Evolutionary conservation across 129 eudicot genomes (phyloP), one percentile per base, ranked within the genome.

Genomic region (Scalesia atractyloides): DNA sequence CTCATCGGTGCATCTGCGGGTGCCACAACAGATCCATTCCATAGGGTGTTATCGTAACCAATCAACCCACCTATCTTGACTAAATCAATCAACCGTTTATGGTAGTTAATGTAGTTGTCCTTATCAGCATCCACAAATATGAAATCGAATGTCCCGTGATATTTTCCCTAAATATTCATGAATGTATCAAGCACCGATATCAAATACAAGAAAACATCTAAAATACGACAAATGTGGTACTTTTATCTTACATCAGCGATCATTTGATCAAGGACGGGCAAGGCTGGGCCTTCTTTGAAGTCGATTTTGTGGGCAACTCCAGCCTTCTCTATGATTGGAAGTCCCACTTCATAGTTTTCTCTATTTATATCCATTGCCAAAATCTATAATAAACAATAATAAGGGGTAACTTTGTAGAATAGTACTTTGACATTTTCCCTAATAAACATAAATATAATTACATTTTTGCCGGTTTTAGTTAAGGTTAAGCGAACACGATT

Each of bases 51-150:
- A 84, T 92, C 98, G 75, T 92, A 92, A 39, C 95, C 98, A 41
- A 92, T 89, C 69, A 92, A 43, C 15, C 98, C 98, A 1, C 98
- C 98, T 24, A 92, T 68, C 81, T 89, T 92, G 5, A 92, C 92
- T 56, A 92, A 67, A 9, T 92, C 96, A 0, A 92, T 85, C 22
- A 92, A 46, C 69, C 96, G 82, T 81, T 82, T 84, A 77, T 92
- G 98, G 64, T 92, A 92, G 80, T 92, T 92, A n/a, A 86, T 63
- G 74, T 92, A 92, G 82, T 89, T 92, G 79, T 87, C 95, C 57
- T 92, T 92, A 73, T 92, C 98, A 17, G 98, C 98, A 56, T 92
- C 98, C 78, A 92, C 96, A 37, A 92, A 92, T 63, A 89, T 70
- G 67, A 92, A 92, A 66, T 92, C 98, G 56, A 58, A 92, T 46